These are phyloP conservation scores for Boletus insuetus DNA, from an alignment of 768 basidiomycete species.

Conservation along the genomic window DNA sequence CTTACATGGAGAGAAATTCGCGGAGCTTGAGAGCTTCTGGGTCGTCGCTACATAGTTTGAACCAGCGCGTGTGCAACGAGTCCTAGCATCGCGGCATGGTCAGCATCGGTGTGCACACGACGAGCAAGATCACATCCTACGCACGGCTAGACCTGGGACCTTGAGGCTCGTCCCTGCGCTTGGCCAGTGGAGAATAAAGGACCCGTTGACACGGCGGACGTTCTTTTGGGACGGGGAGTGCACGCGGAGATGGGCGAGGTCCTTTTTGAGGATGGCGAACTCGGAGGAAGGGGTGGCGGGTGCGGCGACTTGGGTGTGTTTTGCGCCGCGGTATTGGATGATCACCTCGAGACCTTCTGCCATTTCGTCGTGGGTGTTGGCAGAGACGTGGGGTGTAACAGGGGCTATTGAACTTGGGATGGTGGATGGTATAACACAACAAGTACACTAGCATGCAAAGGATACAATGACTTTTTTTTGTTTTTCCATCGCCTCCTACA, in stretches of 20 bases:
- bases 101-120: background rate
- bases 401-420: no score
- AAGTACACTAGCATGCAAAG: no score
- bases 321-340: slow-evolving; percentile 23
- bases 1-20: slow-evolving; percentile 30
- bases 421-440: no score
- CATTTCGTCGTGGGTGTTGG: slow-evolving; percentile 3
- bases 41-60: slow-evolving; percentile 23
- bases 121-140: background rate
- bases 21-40: slow-evolving; percentile 24
- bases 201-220: slow-evolving; percentile 17
- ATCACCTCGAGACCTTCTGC: slow-evolving; percentile 24
- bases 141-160: slow-evolving; percentile 3
- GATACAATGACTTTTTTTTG: no score
- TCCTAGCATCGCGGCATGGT: slow-evolving; percentile 6
- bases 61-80: slow-evolving; percentile 25
- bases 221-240: slow-evolving; percentile 29
- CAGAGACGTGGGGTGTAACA: background rate
- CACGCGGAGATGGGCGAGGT: slow-evolving; percentile 30
- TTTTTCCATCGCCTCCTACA: slow-evolving; percentile 1
- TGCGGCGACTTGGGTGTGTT: slow-evolving; percentile 12
- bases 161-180: slow-evolving; percentile 3
- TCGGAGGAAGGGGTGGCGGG: slow-evolving; percentile 12
- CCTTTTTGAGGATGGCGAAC: slow-evolving; percentile 25
- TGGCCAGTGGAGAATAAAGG: slow-evolving; percentile 30